Evolutionary conservation across 2,329 filamentous ascomycete genomes (phyloP).

Genomic region (Apiospora malaysiana): DNA sequence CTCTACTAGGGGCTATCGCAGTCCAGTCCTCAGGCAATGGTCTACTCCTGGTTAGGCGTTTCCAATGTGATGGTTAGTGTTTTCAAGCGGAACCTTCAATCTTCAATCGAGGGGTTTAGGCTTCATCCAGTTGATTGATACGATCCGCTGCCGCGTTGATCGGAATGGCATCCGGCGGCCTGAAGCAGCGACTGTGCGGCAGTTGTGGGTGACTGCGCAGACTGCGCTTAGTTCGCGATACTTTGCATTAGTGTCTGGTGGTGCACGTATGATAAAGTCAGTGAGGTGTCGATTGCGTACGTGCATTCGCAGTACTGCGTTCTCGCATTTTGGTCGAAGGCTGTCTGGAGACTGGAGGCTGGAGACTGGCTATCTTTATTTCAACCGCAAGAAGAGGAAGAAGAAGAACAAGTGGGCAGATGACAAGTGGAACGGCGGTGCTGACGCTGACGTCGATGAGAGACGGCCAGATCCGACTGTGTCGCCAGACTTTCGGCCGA

Average conservation of each 20-base stretch:
- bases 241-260: not conserved
- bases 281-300: not conserved
- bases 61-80: not conserved
- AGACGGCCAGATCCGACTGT: not conserved
- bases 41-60: not conserved
- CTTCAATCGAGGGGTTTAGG: too few relatives aligned
- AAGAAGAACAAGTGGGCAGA: too few relatives aligned
- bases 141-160: not conserved
- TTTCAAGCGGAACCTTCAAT: not conserved
- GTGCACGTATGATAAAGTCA: not conserved
- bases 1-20: not conserved
- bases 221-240: not conserved
- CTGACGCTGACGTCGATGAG: not conserved
- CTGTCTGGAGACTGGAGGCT: too few relatives aligned
- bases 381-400: not conserved
- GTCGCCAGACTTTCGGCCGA: not conserved
- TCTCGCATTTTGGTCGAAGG: not conserved
- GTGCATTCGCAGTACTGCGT: not conserved
- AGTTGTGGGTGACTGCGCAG: too few relatives aligned
- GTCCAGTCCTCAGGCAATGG: not conserved
- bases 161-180: not conserved
- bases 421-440: too few relatives aligned
- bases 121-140: too few relatives aligned
- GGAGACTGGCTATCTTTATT: too few relatives aligned
- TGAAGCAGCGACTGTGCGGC: too few relatives aligned